phyloP scores from a whole-genome alignment of 2,329 filamentous ascomycete species.

The Fusarium sp. region DNA sequence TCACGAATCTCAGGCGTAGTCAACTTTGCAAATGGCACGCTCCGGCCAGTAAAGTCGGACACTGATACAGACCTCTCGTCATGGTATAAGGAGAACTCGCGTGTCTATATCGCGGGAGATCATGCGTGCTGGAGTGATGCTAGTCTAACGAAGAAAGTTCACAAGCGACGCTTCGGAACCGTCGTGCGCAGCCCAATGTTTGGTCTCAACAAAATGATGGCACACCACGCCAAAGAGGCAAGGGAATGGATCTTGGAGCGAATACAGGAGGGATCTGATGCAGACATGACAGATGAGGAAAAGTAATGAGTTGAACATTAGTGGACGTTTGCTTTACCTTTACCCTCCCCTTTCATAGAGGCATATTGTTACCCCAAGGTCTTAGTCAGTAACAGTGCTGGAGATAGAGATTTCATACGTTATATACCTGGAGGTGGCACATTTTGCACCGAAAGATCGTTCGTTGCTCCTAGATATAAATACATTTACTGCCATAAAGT shows the following conservation, averaged over 20 bases:
- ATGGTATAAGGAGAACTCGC: conserved; percentile 89
- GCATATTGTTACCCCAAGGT: background rate
- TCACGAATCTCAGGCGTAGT: conserved; percentile 78
- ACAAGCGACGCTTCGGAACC: conserved; percentile 71
- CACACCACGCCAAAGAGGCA: conserved; percentile 64
- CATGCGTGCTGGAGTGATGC: conserved; percentile 82
- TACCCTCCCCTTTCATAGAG: background rate
- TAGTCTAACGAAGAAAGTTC: conserved; percentile 70
- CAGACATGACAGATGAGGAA: conserved; percentile 66
- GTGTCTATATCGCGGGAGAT: conserved; percentile 80
- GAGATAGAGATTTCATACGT: conserved; percentile 9
- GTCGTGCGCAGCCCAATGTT: conserved; percentile 65
- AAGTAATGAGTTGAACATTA: conserved; percentile 45
- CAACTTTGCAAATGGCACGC: conserved; percentile 82
- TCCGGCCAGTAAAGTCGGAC: conserved; percentile 85
- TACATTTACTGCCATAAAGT: background rate
- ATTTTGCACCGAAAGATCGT: background rate
- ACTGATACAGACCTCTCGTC: conserved; percentile 76
- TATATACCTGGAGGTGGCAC: conserved; percentile 14
- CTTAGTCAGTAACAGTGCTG: conserved; percentile 3
- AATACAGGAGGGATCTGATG: conserved; percentile 52
- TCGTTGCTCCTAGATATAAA: background rate
- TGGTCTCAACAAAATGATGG: conserved; percentile 70
- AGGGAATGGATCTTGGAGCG: conserved; percentile 65
- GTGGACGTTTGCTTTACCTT: conserved; percentile 1